Conservation (phyloP, 768 basidiomycete genomes). For the Phaeolepiota aurea region DNA sequence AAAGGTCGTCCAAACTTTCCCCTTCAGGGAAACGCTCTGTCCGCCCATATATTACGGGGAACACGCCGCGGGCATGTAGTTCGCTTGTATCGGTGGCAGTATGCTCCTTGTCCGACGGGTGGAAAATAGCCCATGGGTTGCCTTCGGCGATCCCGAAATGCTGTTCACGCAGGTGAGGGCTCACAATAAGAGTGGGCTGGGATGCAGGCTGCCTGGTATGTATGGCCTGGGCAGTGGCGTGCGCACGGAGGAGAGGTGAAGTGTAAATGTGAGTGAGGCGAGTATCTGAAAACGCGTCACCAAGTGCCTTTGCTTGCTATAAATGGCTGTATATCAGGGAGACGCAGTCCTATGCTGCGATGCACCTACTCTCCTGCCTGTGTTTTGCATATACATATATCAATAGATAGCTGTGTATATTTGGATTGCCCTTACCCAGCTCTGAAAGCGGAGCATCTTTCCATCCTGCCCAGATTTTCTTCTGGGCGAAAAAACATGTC, state of each 20-base stretch:
- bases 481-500: conserved; percentile 14
- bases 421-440: conserved; percentile 38
- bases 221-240: conserved; percentile 52
- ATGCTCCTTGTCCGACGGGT: conserved; percentile 16
- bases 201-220: conserved; percentile 20
- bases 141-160: conserved; percentile 70
- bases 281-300: conserved; percentile 35
- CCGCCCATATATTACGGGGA: conserved; percentile 39
- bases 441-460: conserved; percentile 67
- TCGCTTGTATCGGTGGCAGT: conserved; percentile 26
- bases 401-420: too few relatives aligned
- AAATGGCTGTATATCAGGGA: conserved; percentile 26
- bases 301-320: conserved; percentile 59
- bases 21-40: conserved; percentile 55
- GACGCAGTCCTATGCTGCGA: too few relatives aligned
- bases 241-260: conserved; percentile 60
- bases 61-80: conserved; percentile 40
- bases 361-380: conserved; percentile 13
- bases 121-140: conserved; percentile 31
- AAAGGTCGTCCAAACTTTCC: conserved; percentile 60
- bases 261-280: conserved; percentile 51
- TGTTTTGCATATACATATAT: too few relatives aligned
- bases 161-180: conserved; percentile 48
- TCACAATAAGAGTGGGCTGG: not conserved
- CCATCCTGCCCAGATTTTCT: conserved; percentile 66